Percentiles rank a stretch among this genome's conserved stretches.
Evolutionary conservation across 1,139 yeast genomes (phyloP).

Genomic region (Protomyces arabidopsidicola): DNA sequence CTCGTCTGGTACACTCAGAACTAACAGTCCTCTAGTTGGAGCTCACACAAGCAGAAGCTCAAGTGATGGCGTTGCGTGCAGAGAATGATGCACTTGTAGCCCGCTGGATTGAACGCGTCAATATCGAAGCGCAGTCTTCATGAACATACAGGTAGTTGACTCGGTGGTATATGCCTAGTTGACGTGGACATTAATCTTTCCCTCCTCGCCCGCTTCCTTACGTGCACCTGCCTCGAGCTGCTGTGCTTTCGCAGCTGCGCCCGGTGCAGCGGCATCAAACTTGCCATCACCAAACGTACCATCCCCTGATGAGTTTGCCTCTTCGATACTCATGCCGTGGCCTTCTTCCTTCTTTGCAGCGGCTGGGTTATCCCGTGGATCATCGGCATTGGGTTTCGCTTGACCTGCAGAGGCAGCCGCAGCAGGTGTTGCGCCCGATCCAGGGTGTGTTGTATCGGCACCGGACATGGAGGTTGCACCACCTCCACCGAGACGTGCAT

Average conservation of each 20-base stretch:
- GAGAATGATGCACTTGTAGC: slow-evolving; percentile 5
- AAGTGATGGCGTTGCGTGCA: neutral
- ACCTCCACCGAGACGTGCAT: slow-evolving; percentile 13
- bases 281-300: slow-evolving; percentile 26
- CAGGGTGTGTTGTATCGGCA: slow-evolving; percentile 18
- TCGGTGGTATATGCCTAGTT: neutral
- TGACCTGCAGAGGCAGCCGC: slow-evolving; percentile 18
- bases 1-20: neutral
- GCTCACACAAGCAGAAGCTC: neutral
- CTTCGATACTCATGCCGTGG: slow-evolving; percentile 2
- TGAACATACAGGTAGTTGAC: neutral
- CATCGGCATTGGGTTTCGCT: slow-evolving; percentile 9
- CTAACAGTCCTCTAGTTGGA: neutral
- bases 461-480: slow-evolving; percentile 26
- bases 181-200: slow-evolving; percentile 16
- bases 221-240: slow-evolving; percentile 21
- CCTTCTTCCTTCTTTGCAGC: neutral
- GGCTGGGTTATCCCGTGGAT: slow-evolving; percentile 7
- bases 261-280: slow-evolving; percentile 25
- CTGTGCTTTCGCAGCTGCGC: slow-evolving; percentile 20
- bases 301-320: slow-evolving; percentile 22
- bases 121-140: neutral
- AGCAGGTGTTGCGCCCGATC: slow-evolving; percentile 15
- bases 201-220: slow-evolving; percentile 20
- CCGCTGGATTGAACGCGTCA: slow-evolving; percentile 20